Conservation (phyloP, 805 yeast genomes). For the Candida maris region DNA sequence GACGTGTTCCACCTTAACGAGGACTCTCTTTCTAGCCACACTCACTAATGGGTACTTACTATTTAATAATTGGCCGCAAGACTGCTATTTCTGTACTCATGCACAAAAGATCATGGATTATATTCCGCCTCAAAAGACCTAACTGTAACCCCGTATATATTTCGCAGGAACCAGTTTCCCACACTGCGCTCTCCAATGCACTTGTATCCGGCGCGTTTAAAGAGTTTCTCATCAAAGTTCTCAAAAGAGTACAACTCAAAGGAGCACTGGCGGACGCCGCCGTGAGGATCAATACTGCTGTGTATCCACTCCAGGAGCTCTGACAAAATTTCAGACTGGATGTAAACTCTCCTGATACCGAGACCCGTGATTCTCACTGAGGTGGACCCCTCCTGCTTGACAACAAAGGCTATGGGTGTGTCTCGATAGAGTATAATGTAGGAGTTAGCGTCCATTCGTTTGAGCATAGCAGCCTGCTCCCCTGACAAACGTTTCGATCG, state of each 20-base stretch:
- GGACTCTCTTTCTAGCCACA: constrained; percentile 9
- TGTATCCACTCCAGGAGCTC: constrained; percentile 64
- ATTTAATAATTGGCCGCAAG: constrained; percentile 4
- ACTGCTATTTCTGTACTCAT: not conserved
- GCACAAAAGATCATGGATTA: constrained; percentile 1
- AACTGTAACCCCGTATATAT: constrained; percentile 18
- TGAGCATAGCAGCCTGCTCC: constrained; percentile 14
- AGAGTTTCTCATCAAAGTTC: constrained; percentile 31
- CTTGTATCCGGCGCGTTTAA: constrained; percentile 43
- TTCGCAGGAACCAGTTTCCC: constrained; percentile 10
- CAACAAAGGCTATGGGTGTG: constrained; percentile 65
- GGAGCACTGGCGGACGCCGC: constrained; percentile 34
- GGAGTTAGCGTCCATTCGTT: constrained; percentile 41
- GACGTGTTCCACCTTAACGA: constrained; percentile 28
- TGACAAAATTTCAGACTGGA: constrained; percentile 57
- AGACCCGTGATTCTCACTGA: constrained; percentile 48
- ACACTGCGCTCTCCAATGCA: constrained; percentile 23
- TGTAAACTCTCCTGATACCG: constrained; percentile 67
- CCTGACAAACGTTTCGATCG: constrained; percentile 15
- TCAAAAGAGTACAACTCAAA: constrained; percentile 56
- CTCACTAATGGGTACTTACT: constrained; percentile 4
- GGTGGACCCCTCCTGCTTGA: constrained; percentile 36
- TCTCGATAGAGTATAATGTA: constrained; percentile 59
- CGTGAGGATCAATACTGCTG: constrained; percentile 38
- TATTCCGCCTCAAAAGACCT: constrained; percentile 16